Evolutionary conservation across 2,329 filamentous ascomycete species (phyloP), one percentile per base, ranked within the genome.

Genomic region (Neospermospora avenae): DNA sequence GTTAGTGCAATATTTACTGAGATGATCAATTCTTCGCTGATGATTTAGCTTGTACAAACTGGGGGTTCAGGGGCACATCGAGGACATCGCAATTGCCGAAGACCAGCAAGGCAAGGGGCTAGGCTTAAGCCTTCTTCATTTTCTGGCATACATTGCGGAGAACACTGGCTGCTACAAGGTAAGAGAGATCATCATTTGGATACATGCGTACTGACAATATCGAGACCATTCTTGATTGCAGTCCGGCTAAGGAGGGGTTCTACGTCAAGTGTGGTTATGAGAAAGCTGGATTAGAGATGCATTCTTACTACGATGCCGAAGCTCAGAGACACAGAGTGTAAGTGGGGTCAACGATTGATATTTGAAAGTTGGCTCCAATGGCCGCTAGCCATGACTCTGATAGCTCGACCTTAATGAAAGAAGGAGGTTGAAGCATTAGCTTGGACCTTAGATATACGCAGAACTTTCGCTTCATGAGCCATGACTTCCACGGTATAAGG

Each of bases 261-360:
- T 99, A 99, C 76, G 82, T 96, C 75, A 99, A 98, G 83, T 98
- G 93, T 76, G 93, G 93, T 60, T 98, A 96, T 77, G 89, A 91
- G 77, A 82, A 91, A 63, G 92, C 91, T 45, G 95, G 95, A 16
- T 78, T 96, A 57, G 91, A 98, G 77, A 98, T 99, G 93, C 92
- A 93, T 49, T 91, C 96, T 78, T 96, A 96, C 77, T 93, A 95
- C 45, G 65, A 70, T 44, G 41, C 57, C 1, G 60, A 65, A 18
- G 64, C 63, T 35, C 48, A 58, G 42, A 31, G 60, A 16, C 53
- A 60, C 35, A 49, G 39, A 20, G 59, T 64, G 24, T 66, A 31
- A 24, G 41, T 14, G n/a, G 16, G 14, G 7, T 5, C 7, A 5
- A n/a, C 2, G 18, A 4, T 11, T 42, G n/a, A 18, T 4, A n/a